Base-by-base conservation (phyloP, 2,329 filamentous ascomycete species). In the Mycosphaerelloides madeirae region DNA sequence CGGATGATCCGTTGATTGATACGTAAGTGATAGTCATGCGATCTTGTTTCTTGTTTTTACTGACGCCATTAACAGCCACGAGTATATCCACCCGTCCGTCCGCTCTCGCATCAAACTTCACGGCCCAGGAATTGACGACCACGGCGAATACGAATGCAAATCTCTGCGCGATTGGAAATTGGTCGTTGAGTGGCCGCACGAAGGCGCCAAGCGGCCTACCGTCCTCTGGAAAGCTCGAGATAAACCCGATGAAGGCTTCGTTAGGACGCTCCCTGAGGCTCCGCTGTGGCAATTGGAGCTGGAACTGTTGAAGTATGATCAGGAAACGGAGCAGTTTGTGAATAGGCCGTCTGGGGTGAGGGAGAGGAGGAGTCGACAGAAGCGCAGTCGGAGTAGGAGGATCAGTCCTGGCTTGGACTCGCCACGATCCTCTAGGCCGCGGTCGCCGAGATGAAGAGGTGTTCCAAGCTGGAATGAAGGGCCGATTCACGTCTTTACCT, bases 81-180 rank as follows among this genome's bases (percentile, higher is more conserved):
- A 77, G 58, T 76, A 76, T 53, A 70, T 77, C 22, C 74, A 77
- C 54, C 67, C 74, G 4, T 71, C 64, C 3, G 74, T 71, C 4
- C 68, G 74, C 15, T 63, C 70, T 0, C 66, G 74, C 12, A 52
- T 69, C 34, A 66, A 66, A 11, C 65, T 74, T 4, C 55, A 64
- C 46, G 74, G 74, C 3, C 73, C 73, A 1, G 73, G 73, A 3
- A 50, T 68, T 32, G 57, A 67, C 29, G 74, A 76, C 57, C 64
- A 63, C 29, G 69, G 69, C 34, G 32, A 55, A 19, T 77, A 76
- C 56, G 66, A 72, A 15, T 61, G 68, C 52, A 60, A 62, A 46
- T 68, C 69, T 3, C 59, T 74, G 14, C 61, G 67, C 31, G 67
- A 68, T 51, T 77, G 74, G 69, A 70, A 69, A 33, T 59, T 76